These are phyloP conservation scores for Borovskyia barvae DNA, from an alignment of 208 protist species.

Conservation along the genomic window DNA sequence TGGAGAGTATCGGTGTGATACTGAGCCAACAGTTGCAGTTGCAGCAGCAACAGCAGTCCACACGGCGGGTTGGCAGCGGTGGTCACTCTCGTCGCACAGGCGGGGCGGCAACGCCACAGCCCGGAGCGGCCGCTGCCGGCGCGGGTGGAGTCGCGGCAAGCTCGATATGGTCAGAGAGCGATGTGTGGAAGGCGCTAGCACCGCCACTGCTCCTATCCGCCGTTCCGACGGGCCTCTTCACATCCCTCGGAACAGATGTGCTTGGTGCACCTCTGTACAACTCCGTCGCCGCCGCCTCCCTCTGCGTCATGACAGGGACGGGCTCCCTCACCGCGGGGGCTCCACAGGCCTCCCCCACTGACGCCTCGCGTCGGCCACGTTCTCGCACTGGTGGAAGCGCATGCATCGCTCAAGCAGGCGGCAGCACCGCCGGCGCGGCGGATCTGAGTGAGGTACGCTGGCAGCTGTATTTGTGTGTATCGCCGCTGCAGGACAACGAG, in stretches of 20 bases:
- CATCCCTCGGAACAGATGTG: conserved; percentile 25
- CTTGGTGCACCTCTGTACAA: conserved; percentile 73
- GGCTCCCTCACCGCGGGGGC: background rate
- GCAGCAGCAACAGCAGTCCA: conserved; percentile 23
- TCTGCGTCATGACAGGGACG: conserved; percentile 9
- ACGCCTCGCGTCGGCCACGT: background rate
- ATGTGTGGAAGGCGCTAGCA: conserved; percentile 51
- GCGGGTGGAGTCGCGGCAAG: background rate
- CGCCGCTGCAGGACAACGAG: conserved; percentile 49
- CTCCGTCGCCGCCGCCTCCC: conserved; percentile 58
- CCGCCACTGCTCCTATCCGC: conserved; percentile 64
- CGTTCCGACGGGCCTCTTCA: conserved; percentile 40
- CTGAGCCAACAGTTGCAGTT: conserved; percentile 20
- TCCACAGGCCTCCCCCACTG: background rate
- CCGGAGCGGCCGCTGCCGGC: background rate
- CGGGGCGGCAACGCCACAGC: background rate
- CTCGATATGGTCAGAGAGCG: conserved; percentile 34
- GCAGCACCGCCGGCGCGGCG: background rate
- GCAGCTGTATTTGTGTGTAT: conserved; percentile 53
- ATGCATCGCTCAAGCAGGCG: no score
- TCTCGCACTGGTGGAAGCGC: background rate
- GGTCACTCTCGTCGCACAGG: background rate
- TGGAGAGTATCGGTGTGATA: conserved; percentile 19
- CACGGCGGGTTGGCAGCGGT: conserved; percentile 7
- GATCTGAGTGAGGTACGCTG: conserved; percentile 4